Evolutionary conservation across 495 filamentous ascomycete genomes (phyloP).

Genomic region (Beverwykella pulmonaria): DNA sequence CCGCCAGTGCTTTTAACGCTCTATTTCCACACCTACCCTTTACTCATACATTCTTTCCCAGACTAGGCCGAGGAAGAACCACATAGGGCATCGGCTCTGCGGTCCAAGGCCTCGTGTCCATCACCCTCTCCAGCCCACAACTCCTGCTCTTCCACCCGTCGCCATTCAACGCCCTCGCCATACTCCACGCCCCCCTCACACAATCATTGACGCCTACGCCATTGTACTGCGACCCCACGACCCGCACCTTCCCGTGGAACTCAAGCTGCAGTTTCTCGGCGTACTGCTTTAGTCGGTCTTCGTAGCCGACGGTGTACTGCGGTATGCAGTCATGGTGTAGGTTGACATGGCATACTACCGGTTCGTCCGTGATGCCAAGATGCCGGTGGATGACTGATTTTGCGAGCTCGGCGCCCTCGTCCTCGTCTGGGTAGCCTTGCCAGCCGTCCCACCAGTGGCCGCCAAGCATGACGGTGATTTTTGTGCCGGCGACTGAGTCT

Average conservation of each 20-base stretch:
- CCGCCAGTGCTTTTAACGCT: no score
- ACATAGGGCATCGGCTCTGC: not conserved
- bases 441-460: slow-evolving; percentile 86
- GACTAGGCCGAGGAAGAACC: not conserved
- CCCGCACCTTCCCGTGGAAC: slow-evolving; percentile 66
- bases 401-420: slow-evolving; percentile 69
- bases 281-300: slow-evolving; percentile 57
- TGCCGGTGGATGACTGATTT: slow-evolving; percentile 69
- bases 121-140: slow-evolving; percentile 9
- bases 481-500: slow-evolving; percentile 67
- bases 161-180: slow-evolving; percentile 39
- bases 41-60: not conserved
- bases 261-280: slow-evolving; percentile 57
- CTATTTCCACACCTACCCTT: no score
- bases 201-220: slow-evolving; percentile 69
- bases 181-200: slow-evolving; percentile 53
- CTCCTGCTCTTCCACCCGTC: slow-evolving; percentile 20
- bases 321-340: slow-evolving; percentile 83
- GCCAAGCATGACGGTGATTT: slow-evolving; percentile 92
- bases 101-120: slow-evolving; percentile 6
- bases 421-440: slow-evolving; percentile 60
- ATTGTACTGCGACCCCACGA: slow-evolving; percentile 79
- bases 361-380: slow-evolving; percentile 65
- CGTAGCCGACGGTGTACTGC: slow-evolving; percentile 82
- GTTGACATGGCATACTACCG: slow-evolving; percentile 57